Conservation (phyloP, 2,329 filamentous ascomycete species). For the Aulographum hederae region DNA sequence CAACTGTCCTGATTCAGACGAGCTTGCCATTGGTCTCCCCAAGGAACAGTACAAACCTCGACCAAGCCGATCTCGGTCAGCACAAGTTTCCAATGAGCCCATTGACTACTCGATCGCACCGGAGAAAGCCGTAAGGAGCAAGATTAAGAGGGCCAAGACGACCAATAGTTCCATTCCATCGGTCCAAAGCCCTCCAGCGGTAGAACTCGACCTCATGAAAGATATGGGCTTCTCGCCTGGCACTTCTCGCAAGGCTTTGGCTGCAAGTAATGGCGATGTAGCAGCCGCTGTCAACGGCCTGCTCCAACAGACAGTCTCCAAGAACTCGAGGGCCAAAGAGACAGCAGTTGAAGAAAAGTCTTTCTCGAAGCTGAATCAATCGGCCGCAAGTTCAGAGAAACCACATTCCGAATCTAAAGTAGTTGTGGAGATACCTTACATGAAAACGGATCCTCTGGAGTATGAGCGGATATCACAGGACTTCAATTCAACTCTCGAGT, state of each 20-base stretch:
- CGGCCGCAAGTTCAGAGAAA: too few relatives aligned
- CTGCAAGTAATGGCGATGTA: neutral
- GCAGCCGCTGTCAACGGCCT: neutral
- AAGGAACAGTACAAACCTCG: slow-evolving; percentile 21
- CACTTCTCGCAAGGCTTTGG: neutral
- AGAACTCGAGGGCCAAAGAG: too few relatives aligned
- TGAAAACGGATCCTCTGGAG: too few relatives aligned
- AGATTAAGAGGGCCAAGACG: slow-evolving; percentile 22
- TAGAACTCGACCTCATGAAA: neutral
- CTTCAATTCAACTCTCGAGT: too few relatives aligned
- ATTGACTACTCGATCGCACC: slow-evolving; percentile 16
- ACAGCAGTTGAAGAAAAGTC: too few relatives aligned
- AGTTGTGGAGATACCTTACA: too few relatives aligned
- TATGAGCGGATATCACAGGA: too few relatives aligned
- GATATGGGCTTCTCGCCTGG: neutral
- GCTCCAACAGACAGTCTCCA: too few relatives aligned
- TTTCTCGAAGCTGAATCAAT: too few relatives aligned
- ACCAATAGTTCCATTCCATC: neutral
- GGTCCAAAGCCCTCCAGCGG: neutral
- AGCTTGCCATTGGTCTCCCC: slow-evolving; percentile 17
- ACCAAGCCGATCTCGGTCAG: slow-evolving; percentile 14
- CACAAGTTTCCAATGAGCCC: slow-evolving; percentile 9
- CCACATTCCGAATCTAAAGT: too few relatives aligned
- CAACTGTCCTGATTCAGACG: too few relatives aligned
- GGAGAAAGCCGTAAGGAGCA: slow-evolving; percentile 20